Conservation (phyloP, 306 rosid genomes). For the Oemleria cerasiformis region DNA sequence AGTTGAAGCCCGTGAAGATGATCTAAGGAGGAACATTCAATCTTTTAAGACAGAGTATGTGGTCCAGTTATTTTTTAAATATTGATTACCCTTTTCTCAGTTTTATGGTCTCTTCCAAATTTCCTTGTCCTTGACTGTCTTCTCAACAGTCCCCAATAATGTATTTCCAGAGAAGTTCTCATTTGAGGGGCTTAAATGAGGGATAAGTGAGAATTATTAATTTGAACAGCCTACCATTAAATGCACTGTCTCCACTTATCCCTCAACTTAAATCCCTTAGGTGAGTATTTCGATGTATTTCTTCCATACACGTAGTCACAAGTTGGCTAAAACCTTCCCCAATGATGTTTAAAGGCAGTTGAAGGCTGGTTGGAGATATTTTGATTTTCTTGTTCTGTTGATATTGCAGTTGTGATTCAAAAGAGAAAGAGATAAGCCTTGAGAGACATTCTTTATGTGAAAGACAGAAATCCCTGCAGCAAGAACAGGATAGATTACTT, state of each 20-base stretch:
- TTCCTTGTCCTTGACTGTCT: not conserved
- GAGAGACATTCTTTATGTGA: conserved; percentile 79
- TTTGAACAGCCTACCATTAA: not conserved
- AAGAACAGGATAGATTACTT: conserved; percentile 83
- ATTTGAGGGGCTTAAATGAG: not conserved
- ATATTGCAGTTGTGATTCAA: conserved; percentile 69
- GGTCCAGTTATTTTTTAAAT: not conserved
- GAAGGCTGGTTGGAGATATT: not conserved
- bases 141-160: not conserved
- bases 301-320: not conserved
- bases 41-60: conserved; percentile 85
- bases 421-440: conserved; percentile 68
- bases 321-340: not conserved
- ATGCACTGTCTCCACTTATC: not conserved
- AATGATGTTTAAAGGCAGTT: conserved; percentile 16
- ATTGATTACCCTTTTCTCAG: not conserved
- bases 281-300: not conserved
- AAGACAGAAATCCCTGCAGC: conserved; percentile 74
- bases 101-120: not conserved
- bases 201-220: not conserved
- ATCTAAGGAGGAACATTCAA: conserved; percentile 61
- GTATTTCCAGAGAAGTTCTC: not conserved
- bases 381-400: conserved; percentile 10
- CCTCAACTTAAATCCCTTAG: not conserved
- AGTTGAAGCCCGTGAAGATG: conserved; percentile 93